Percentiles rank a stretch among this genome's conserved stretches.
phyloP scores from a whole-genome alignment of 2,329 filamentous ascomycete genomes.

The Colletotrichum cordylinicola region DNA sequence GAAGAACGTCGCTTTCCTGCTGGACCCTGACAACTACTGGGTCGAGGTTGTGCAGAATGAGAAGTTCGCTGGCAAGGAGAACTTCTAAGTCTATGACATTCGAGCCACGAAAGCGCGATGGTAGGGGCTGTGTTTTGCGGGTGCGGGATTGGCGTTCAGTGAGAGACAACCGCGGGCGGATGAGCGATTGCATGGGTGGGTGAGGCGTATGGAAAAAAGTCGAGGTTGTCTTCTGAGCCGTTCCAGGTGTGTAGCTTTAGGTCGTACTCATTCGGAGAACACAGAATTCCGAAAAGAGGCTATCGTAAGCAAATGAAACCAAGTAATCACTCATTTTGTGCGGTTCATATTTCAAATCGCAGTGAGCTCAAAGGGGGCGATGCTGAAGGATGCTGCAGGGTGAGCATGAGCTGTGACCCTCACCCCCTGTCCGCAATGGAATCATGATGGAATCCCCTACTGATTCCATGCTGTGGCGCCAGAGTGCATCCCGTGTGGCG shows the following conservation, averaged over 20 bases:
- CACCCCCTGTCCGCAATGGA: not conserved
- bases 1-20: constrained; percentile 91
- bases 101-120: not conserved
- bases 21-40: constrained; percentile 91
- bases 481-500: constrained; percentile 2
- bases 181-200: not conserved
- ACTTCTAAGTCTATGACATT: constrained; percentile 45
- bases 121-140: not conserved
- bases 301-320: not conserved
- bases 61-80: constrained; percentile 59
- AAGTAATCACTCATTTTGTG: not conserved
- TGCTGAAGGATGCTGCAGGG: not conserved
- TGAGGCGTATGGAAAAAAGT: not conserved
- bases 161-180: not conserved
- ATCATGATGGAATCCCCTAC: constrained; percentile 1
- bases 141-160: not conserved
- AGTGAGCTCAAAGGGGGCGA: not conserved
- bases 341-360: not conserved
- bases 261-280: not conserved
- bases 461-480: constrained; percentile 13
- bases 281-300: not conserved
- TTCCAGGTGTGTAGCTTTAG: not conserved
- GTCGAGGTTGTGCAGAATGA: constrained; percentile 83
- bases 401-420: not conserved
- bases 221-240: not conserved